Conservation (phyloP, 1,284 basidiomycete genomes). For the Cryptococcus sp. region DNA sequence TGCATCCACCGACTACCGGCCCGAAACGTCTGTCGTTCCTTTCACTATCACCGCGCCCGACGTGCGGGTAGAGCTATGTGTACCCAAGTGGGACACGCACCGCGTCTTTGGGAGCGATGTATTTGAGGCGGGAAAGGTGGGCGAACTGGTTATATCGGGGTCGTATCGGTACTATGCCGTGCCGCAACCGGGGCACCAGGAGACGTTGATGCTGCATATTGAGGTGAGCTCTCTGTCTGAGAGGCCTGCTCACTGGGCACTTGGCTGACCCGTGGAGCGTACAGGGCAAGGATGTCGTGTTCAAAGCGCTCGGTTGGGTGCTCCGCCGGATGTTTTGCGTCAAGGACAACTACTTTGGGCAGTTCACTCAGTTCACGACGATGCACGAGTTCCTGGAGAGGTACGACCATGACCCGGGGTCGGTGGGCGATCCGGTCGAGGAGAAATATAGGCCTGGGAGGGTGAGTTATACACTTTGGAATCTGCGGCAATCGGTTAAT, state of each 20-base stretch:
- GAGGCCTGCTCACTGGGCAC: neutral
- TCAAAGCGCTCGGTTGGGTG: constrained; percentile 78
- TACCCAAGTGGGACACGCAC: constrained; percentile 86
- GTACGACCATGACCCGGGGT: constrained; percentile 56
- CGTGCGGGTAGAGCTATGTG: constrained; percentile 58
- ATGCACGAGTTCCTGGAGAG: constrained; percentile 76
- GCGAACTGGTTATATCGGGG: constrained; percentile 60
- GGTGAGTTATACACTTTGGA: constrained; percentile 55
- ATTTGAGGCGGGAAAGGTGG: constrained; percentile 59
- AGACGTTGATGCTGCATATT: constrained; percentile 69
- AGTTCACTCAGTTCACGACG: constrained; percentile 85
- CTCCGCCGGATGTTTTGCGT: constrained; percentile 80
- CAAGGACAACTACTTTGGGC: constrained; percentile 86
- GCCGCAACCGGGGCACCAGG: constrained; percentile 65
- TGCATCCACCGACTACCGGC: constrained; percentile 67
- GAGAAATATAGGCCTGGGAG: constrained; percentile 71
- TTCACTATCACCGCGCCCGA: constrained; percentile 65
- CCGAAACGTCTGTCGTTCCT: constrained; percentile 64
- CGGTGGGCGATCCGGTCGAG: constrained; percentile 71
- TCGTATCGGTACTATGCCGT: constrained; percentile 71
- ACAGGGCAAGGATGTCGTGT: constrained; percentile 56
- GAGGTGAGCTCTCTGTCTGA: constrained; percentile 54
- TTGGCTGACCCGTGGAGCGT: constrained; percentile 6
- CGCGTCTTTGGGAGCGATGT: constrained; percentile 59
- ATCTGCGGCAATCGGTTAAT: neutral